Percentiles rank a stretch among this genome's conserved stretches.
phyloP scores from a whole-genome alignment of 2,329 filamentous ascomycete species.

The Colletotrichum cordylinicola region DNA sequence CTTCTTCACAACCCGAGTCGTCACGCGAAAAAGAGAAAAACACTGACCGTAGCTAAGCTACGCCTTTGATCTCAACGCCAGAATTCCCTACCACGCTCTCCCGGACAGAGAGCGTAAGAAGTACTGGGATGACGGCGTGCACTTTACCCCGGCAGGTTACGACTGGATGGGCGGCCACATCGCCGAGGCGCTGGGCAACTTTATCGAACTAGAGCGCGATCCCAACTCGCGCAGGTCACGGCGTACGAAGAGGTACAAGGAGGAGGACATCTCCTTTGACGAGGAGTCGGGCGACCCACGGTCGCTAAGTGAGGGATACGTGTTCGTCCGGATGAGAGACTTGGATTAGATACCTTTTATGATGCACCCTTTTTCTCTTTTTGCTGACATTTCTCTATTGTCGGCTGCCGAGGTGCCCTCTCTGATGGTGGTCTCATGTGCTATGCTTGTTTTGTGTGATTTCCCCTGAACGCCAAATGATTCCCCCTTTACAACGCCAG shows the following conservation, averaged over 20 bases:
- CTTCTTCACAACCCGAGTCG: neutral
- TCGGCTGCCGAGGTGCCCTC: neutral
- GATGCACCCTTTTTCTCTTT: neutral
- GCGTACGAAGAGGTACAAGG: conserved; percentile 35
- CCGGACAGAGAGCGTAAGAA: conserved; percentile 46
- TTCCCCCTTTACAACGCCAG: conserved; percentile 3
- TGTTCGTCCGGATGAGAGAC: conserved; percentile 58
- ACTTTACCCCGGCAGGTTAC: conserved; percentile 65
- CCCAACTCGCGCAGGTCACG: conserved; percentile 26
- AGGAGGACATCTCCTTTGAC: conserved; percentile 46
- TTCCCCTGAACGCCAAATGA: conserved; percentile 8
- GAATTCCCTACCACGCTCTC: conserved; percentile 60
- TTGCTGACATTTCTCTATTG: neutral
- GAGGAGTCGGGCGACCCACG: conserved; percentile 56
- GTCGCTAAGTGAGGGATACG: conserved; percentile 56
- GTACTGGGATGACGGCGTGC: conserved; percentile 68
- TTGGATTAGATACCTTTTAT: conserved; percentile 45
- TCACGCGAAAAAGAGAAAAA: neutral
- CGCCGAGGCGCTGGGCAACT: conserved; percentile 55
- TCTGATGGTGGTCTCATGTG: conserved; percentile 5
- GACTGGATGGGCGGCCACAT: conserved; percentile 66
- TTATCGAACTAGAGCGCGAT: conserved; percentile 30
- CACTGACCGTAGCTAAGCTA: conserved; percentile 42
- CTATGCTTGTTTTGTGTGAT: conserved; percentile 12
- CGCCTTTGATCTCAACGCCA: conserved; percentile 60